A percentile compares a stretch with the other conserved stretches of the same genome.
phyloP scores from a whole-genome alignment of 2,329 filamentous ascomycete genomes.

The Colletotrichum liriopes region DNA sequence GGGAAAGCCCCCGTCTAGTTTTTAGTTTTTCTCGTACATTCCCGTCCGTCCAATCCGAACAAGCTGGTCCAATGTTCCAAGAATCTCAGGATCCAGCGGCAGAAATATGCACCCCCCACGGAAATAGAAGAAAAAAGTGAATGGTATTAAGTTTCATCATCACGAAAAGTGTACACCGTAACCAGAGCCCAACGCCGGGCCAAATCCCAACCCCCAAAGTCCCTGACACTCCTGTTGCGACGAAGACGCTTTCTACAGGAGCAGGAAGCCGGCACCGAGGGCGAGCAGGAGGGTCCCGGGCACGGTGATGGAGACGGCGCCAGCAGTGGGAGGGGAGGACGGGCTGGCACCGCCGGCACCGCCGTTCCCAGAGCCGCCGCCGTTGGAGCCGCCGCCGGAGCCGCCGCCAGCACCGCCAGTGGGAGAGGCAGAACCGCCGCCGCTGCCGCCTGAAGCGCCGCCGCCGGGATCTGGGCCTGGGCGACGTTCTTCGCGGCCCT shows the following conservation, averaged over 20 bases:
- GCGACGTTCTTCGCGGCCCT: conserved; percentile 50
- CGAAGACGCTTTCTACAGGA: conserved; percentile 49
- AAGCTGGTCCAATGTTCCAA: neutral
- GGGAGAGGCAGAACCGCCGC: conserved; percentile 43
- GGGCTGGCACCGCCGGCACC: conserved; percentile 25
- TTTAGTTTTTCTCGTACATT: conserved; percentile 13
- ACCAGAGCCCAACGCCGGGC: conserved; percentile 29
- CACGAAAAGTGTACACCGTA: conserved; percentile 32
- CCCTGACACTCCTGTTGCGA: neutral
- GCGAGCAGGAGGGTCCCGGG: conserved; percentile 61
- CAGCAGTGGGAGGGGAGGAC: conserved; percentile 40
- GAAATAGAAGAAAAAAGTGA: conserved; percentile 21
- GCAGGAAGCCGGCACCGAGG: conserved; percentile 60
- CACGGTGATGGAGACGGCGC: conserved; percentile 54
- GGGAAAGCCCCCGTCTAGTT: conserved; percentile 18
- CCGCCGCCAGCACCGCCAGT: conserved; percentile 43
- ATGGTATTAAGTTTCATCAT: conserved; percentile 43
- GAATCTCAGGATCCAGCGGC: neutral
- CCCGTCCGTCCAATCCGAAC: neutral
- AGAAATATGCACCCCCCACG: conserved; percentile 6
- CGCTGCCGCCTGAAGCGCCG: conserved; percentile 42
- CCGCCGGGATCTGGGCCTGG: conserved; percentile 46
- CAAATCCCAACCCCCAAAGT: neutral
- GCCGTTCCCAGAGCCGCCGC: conserved; percentile 35
- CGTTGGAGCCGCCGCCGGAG: conserved; percentile 44